Conservation (phyloP, 2,329 filamentous ascomycete species). For the Coniochaeta pulveracea region DNA sequence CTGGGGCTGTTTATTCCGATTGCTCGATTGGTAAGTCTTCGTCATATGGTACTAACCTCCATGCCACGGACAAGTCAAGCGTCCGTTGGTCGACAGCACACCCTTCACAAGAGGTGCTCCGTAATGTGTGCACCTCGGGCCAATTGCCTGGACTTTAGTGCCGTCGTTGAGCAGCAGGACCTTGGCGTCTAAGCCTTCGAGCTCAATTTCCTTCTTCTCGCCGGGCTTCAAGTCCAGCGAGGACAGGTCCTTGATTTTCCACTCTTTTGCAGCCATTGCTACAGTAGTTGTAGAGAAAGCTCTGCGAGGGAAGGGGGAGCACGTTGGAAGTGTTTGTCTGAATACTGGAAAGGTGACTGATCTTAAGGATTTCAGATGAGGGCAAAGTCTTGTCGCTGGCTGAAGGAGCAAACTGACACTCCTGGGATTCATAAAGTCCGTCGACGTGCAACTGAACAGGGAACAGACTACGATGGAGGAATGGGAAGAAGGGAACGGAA, state of each 20-base stretch:
- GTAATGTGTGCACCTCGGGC: constrained; percentile 81
- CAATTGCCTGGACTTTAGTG: constrained; percentile 67
- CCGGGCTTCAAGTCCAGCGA: constrained; percentile 66
- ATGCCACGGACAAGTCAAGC: constrained; percentile 92
- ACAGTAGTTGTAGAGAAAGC: constrained; percentile 11
- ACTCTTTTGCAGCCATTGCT: constrained; percentile 46
- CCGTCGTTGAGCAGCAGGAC: constrained; percentile 74
- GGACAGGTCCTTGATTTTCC: constrained; percentile 64
- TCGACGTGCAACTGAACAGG: no score
- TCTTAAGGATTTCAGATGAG: background rate
- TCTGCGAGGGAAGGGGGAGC: background rate
- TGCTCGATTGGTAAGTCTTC: background rate
- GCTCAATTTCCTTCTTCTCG: constrained; percentile 79
- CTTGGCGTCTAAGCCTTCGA: constrained; percentile 84
- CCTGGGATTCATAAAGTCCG: constrained; percentile 2
- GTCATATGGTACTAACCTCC: constrained; percentile 47
- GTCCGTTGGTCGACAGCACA: constrained; percentile 68
- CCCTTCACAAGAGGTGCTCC: constrained; percentile 83
- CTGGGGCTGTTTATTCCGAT: background rate
- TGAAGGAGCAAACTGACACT: background rate
- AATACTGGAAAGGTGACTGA: background rate
- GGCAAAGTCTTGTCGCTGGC: background rate
- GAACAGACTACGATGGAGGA: no score
- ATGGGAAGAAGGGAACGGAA: no score
- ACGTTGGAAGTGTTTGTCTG: background rate